Evolutionary conservation across 1,284 basidiomycete species (phyloP), one percentile per base, ranked within the genome.

Genomic region (Leccinum huronense): DNA sequence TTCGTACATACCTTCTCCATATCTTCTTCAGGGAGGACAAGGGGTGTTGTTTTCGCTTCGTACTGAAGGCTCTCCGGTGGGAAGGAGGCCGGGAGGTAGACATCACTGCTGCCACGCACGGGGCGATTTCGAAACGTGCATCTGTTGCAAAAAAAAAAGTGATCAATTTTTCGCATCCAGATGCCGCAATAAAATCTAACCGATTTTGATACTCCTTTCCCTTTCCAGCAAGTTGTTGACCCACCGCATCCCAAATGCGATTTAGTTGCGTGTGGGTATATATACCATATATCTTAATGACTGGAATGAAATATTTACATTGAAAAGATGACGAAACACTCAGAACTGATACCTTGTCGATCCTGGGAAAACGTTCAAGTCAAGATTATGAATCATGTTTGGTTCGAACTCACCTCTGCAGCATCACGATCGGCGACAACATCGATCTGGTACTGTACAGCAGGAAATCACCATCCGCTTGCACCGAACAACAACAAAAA

Each of bases 211-310:
- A 89, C 66, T 86, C 82, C 60, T 78, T 80, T 9, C 88, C 86
- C 68, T 80, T 83, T 13, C 78, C 78, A 3, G 72, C 76, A 6
- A 89, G 77, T 56, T 87, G 84, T 6, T 76, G 73, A 1, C 83
- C 81, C 57, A 90, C 73, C 0, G 81, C 80, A 31, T 84, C 80
- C 88, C 88, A 89, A 45, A 86, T 78, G 31, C 80, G 80, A 63
- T 84, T 81, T 34, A 87, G 72, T 66, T 88, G 84, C 0, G 83
- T 81, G 63, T 88, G 87, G 0, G 85, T 88, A 62, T 84, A 86
- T 9, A 90, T 80, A 1, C 86, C 86, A 65, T 86, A 89, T n/a
- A 90, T 79, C 57, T 79, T 80, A 63, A 88, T 77, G 1, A 80
- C 86, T 88, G n/a, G 31, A 58, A 42, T 23, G n/a, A 57, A 6